These are phyloP conservation scores for Hemerocallis citrina DNA, from an alignment of 106 monocot genomes.

Conservation along the genomic window DNA sequence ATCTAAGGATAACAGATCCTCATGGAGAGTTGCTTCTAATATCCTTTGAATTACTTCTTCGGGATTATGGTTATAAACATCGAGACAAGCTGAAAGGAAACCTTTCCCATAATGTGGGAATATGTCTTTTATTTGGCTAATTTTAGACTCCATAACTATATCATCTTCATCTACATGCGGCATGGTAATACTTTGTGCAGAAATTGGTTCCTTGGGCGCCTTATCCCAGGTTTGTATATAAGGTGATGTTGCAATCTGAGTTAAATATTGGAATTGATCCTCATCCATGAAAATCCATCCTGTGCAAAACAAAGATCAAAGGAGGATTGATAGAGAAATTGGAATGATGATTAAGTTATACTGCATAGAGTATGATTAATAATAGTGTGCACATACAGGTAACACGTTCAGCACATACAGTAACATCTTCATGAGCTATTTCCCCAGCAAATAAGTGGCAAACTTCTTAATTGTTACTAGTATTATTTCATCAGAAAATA, in stretches of 20 bases:
- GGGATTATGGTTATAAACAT: slow-evolving; percentile 74
- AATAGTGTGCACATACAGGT: not conserved
- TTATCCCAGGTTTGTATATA: not conserved
- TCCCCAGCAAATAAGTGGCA: not conserved
- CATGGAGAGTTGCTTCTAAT: slow-evolving; percentile 84
- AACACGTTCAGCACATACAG: too few species aligned
- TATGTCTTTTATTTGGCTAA: slow-evolving; percentile 91
- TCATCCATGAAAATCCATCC: slow-evolving; percentile 66
- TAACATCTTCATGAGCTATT: not conserved
- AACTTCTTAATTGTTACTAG: too few species aligned
- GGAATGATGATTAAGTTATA: too few species aligned
- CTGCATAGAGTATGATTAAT: too few species aligned
- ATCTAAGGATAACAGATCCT: slow-evolving; percentile 66
- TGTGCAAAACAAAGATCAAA: slow-evolving; percentile 14
- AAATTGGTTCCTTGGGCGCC: slow-evolving; percentile 1
- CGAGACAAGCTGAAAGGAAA: slow-evolving; percentile 80
- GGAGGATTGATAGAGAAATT: not conserved
- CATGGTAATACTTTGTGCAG: slow-evolving; percentile 13
- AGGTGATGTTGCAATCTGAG: slow-evolving; percentile 18
- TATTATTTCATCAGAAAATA: too few species aligned
- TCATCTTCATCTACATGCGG: slow-evolving; percentile 42
- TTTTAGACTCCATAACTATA: slow-evolving; percentile 77
- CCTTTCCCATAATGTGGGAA: slow-evolving; percentile 96
- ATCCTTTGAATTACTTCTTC: slow-evolving; percentile 94
- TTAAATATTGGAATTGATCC: slow-evolving; percentile 31